These are phyloP conservation scores for Medicago arabica DNA, from an alignment of 306 rosid genomes.

Conservation along the genomic window DNA sequence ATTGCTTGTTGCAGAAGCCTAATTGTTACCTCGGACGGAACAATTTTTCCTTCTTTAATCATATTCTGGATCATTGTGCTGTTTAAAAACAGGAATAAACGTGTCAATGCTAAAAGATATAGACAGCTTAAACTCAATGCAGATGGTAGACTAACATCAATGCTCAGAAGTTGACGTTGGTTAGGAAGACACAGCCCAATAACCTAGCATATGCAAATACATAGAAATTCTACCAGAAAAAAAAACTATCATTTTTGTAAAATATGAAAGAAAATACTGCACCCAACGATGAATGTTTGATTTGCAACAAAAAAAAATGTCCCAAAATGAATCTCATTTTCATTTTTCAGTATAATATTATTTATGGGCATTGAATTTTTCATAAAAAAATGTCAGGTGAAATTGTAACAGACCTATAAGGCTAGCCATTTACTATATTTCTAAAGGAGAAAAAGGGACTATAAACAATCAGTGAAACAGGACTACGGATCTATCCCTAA, in stretches of 20 bases:
- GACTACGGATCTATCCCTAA: conserved; percentile 12
- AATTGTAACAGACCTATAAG: not conserved
- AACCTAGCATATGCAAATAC: not conserved
- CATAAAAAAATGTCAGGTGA: not conserved
- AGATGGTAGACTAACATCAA: conserved; percentile 21
- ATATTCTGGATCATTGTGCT: conserved; percentile 96
- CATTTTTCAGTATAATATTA: no score
- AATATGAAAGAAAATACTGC: no score
- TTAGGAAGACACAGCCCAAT: not conserved
- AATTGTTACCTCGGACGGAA: conserved; percentile 94
- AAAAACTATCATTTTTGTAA: no score
- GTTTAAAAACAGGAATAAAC: conserved; percentile 43
- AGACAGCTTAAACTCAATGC: conserved; percentile 31
- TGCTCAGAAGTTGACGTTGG: not conserved
- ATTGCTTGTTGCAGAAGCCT: conserved; percentile 91
- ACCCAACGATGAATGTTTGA: no score
- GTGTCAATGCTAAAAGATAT: conserved; percentile 15
- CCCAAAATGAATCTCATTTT: no score
- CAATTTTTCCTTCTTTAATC: conserved; percentile 96
- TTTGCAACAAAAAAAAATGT: no score
- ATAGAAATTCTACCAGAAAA: not conserved
- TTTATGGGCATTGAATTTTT: no score
- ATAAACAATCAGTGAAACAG: not conserved
- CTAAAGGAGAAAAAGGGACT: not conserved
- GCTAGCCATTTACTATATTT: conserved; percentile 17